phyloP scores from a whole-genome alignment of 2,329 filamentous ascomycete genomes.

The Diaporthe nobilis region DNA sequence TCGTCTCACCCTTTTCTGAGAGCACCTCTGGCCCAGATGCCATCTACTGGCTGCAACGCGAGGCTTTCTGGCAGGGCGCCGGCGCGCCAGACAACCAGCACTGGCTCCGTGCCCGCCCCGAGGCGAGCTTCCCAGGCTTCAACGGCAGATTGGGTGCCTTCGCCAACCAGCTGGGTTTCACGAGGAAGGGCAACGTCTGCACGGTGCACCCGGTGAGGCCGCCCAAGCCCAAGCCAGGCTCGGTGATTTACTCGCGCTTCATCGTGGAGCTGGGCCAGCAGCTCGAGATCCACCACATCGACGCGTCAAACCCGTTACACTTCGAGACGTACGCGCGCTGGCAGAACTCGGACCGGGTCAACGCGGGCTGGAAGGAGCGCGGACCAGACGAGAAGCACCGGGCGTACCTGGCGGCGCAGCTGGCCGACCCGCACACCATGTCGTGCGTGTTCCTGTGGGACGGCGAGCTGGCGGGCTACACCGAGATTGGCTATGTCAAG shows the following conservation, averaged over 20 bases:
- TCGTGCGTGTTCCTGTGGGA: slow-evolving; percentile 50
- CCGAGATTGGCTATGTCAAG: slow-evolving; percentile 48
- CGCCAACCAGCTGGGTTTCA: slow-evolving; percentile 47
- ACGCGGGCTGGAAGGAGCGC: slow-evolving; percentile 48
- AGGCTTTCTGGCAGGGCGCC: slow-evolving; percentile 46
- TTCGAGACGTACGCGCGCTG: slow-evolving; percentile 47
- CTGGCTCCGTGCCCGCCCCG: slow-evolving; percentile 46
- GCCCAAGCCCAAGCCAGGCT: slow-evolving; percentile 46
- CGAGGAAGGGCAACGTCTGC: slow-evolving; percentile 48
- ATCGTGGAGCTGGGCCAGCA: slow-evolving; percentile 48
- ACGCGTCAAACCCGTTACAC: slow-evolving; percentile 46
- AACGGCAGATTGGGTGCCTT: slow-evolving; percentile 46
- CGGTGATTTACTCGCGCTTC: slow-evolving; percentile 47
- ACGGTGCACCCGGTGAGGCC: slow-evolving; percentile 48
- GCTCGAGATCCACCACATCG: slow-evolving; percentile 46
- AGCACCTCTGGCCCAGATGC: slow-evolving; percentile 28
- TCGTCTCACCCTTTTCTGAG: slow-evolving; percentile 40
- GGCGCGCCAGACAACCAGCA: slow-evolving; percentile 47
- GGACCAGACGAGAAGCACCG: slow-evolving; percentile 49
- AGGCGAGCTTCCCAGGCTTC: slow-evolving; percentile 47
- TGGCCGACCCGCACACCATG: slow-evolving; percentile 48
- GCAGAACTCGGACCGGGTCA: slow-evolving; percentile 50
- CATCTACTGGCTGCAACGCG: slow-evolving; percentile 43
- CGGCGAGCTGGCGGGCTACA: slow-evolving; percentile 48
- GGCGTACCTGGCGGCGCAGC: slow-evolving; percentile 45